Evolutionary conservation across 2,329 filamentous ascomycete genomes (phyloP).

Genomic region (Neonectria faginata): DNA sequence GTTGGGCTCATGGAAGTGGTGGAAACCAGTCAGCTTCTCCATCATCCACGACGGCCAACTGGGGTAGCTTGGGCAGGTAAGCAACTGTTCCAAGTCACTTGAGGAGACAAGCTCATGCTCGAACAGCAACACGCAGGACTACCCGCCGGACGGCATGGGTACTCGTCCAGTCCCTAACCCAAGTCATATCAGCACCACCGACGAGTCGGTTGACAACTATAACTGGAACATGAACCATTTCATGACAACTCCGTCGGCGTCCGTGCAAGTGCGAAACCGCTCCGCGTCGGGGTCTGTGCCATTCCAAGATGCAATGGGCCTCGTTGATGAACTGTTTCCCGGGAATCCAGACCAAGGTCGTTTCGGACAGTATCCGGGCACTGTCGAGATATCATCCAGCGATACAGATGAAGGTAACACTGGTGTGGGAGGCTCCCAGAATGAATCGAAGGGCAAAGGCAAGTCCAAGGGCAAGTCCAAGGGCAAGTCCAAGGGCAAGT

Average conservation of each 20-base stretch:
- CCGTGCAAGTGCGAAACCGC: not conserved
- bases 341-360: not conserved
- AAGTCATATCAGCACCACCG: not conserved
- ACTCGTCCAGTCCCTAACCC: not conserved
- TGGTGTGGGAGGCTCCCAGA: not conserved
- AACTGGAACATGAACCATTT: not conserved
- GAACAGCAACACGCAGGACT: not conserved
- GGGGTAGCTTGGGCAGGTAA: slow-evolving; percentile 16
- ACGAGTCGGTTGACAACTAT: not conserved
- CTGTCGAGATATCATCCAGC: not conserved
- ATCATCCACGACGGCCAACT: slow-evolving; percentile 9
- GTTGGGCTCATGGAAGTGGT: not conserved
- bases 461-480: not conserved
- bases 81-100: not conserved
- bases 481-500: not conserved
- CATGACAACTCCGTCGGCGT: not conserved
- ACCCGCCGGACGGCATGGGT: not conserved
- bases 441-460: not conserved
- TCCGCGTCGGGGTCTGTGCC: not conserved
- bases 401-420: not conserved
- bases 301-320: not conserved
- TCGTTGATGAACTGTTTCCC: not conserved
- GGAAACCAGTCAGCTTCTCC: not conserved
- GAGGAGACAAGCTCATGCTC: not conserved
- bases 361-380: not conserved